Conservation (phyloP, 2,329 filamentous ascomycete species). For the Myriosclerotinia curreyana region DNA sequence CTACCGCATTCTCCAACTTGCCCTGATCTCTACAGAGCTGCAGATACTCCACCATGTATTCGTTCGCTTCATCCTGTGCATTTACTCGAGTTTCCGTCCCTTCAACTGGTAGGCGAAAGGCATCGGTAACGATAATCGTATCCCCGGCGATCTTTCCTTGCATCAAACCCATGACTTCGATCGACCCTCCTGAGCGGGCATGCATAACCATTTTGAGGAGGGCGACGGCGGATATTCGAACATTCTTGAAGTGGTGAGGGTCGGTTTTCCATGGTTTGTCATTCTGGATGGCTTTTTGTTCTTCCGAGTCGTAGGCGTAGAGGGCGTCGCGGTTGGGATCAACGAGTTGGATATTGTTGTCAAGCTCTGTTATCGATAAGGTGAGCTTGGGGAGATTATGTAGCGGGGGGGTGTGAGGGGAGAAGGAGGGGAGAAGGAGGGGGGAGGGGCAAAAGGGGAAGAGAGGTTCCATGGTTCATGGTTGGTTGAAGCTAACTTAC, state of each 20-base stretch:
- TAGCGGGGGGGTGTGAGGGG: background rate
- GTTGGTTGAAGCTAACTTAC: constrained; percentile 45
- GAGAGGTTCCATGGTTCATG: constrained; percentile 24
- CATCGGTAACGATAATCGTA: constrained; percentile 88
- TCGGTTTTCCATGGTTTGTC: constrained; percentile 74
- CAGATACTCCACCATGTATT: constrained; percentile 91
- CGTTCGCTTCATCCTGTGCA: constrained; percentile 91
- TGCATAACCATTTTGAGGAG: constrained; percentile 99
- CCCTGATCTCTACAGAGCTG: constrained; percentile 71
- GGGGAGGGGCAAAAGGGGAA: constrained; percentile 13
- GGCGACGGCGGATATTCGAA: constrained; percentile 89
- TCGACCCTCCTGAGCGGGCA: constrained; percentile 84
- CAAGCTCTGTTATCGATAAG: constrained; percentile 63
- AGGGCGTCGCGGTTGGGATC: constrained; percentile 87
- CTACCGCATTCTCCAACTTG: constrained; percentile 86
- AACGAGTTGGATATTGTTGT: constrained; percentile 79
- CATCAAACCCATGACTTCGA: constrained; percentile 99
- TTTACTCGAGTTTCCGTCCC: constrained; percentile 99
- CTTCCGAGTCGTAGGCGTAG: constrained; percentile 72
- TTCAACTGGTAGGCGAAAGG: constrained; percentile 90
- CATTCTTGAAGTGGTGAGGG: constrained; percentile 84
- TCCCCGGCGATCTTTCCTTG: constrained; percentile 86
- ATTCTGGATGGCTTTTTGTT: constrained; percentile 63
- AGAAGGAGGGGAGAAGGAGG: constrained; percentile 11
- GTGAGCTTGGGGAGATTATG: constrained; percentile 27